Percentiles rank a stretch among this genome's conserved stretches.
phyloP scores from a whole-genome alignment of 2,329 filamentous ascomycete species.

The Escovopsis weberi region DNA sequence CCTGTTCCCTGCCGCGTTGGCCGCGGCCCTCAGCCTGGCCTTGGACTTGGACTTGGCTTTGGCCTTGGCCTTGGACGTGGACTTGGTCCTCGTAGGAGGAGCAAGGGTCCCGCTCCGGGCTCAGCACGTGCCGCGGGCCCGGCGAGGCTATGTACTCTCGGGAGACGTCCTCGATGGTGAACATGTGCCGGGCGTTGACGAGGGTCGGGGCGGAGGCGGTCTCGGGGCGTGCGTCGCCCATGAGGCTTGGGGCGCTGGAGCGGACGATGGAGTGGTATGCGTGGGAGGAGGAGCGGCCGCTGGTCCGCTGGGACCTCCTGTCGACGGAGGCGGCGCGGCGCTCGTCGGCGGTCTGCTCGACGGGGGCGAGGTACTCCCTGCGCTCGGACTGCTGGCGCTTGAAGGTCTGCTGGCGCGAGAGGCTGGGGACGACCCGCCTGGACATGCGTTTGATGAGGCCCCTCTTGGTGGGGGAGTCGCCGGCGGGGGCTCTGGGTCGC shows the following conservation, averaged over 20 bases:
- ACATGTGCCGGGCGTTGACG: slow-evolving; percentile 9
- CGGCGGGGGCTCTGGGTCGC: slow-evolving; percentile 8
- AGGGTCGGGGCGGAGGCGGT: slow-evolving; percentile 3
- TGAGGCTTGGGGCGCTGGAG: slow-evolving; percentile 33
- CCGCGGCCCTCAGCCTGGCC: too few species aligned
- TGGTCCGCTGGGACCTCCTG: slow-evolving; percentile 26
- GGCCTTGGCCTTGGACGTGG: too few species aligned
- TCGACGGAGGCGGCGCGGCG: slow-evolving; percentile 58
- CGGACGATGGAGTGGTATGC: slow-evolving; percentile 20
- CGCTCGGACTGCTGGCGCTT: slow-evolving; percentile 71
- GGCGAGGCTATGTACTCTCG: neutral
- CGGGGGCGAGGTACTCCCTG: slow-evolving; percentile 55
- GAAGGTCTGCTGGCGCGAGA: slow-evolving; percentile 67
- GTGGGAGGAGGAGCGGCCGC: slow-evolving; percentile 10
- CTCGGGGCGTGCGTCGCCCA: slow-evolving; percentile 14
- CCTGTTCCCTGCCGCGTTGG: too few species aligned
- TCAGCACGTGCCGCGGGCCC: neutral
- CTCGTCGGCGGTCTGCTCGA: slow-evolving; percentile 48
- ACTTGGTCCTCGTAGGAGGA: neutral
- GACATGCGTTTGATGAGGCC: slow-evolving; percentile 28
- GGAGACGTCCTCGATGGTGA: slow-evolving; percentile 6
- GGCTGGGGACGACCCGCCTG: slow-evolving; percentile 57
- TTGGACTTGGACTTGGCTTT: too few species aligned
- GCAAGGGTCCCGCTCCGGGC: neutral
- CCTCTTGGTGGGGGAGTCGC: slow-evolving; percentile 13